Conservation (phyloP, 2,329 filamentous ascomycete species). For the Cylindrodendrum hubeiense region DNA sequence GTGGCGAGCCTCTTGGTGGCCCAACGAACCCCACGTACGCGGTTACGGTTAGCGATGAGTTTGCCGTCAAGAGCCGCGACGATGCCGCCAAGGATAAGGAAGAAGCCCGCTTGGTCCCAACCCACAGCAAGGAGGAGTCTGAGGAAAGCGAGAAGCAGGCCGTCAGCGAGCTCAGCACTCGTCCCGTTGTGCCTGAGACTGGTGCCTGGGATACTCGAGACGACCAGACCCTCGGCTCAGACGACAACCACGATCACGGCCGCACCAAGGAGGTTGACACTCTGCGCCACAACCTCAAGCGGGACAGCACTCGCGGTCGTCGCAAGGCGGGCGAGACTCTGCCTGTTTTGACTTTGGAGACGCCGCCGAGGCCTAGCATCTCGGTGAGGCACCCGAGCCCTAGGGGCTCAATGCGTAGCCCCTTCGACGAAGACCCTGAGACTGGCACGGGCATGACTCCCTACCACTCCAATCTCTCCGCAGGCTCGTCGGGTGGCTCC, state of each 20-base stretch:
- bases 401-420: slow-evolving; percentile 48
- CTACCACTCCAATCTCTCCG: slow-evolving; percentile 47
- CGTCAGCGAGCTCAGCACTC: slow-evolving; percentile 58
- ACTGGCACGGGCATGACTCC: slow-evolving; percentile 49
- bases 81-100: slow-evolving; percentile 72
- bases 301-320: slow-evolving; percentile 62
- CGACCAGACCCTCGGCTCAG: slow-evolving; percentile 39
- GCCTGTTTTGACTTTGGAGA: slow-evolving; percentile 49
- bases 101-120: slow-evolving; percentile 73
- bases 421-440: slow-evolving; percentile 60
- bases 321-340: slow-evolving; percentile 62
- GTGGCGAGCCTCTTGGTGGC: slow-evolving; percentile 70
- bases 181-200: slow-evolving; percentile 45
- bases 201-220: slow-evolving; percentile 42
- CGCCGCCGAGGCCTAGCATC: slow-evolving; percentile 38
- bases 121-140: slow-evolving; percentile 43
- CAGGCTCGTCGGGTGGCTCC: slow-evolving; percentile 34
- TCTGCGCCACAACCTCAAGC: slow-evolving; percentile 53
- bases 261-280: slow-evolving; percentile 55
- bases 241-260: slow-evolving; percentile 47
- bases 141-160: slow-evolving; percentile 58
- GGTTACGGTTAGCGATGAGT: slow-evolving; percentile 78
- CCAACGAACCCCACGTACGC: slow-evolving; percentile 85
- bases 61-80: slow-evolving; percentile 74
- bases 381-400: slow-evolving; percentile 44